Base-by-base conservation (phyloP, 108 stramenopile species). In the Stephanodiscus minutulus region DNA sequence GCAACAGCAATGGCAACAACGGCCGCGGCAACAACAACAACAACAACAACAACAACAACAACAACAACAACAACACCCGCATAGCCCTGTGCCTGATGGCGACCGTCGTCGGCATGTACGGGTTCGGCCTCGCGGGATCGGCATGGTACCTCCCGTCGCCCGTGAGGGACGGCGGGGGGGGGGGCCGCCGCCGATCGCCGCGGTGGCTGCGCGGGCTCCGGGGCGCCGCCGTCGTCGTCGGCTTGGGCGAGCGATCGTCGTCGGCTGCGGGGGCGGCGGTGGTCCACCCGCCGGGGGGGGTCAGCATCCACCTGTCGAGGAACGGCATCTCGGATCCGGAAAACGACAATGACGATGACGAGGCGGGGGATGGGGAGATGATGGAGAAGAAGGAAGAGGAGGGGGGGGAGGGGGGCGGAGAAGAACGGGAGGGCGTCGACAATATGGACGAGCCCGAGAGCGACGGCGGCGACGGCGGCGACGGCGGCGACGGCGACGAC, bases 81-180 rank as follows among this genome's bases (percentile, higher is more conserved):
- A 70, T 77, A n/a, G 76, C 68, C 7, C 56, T 77, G 2, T 13
- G 29, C 4, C 44, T 78, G 39, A 78, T 78, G 8, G 70, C 59
- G 9, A 18, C 15, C 49, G 59, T 78, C 31, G 61, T 78, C 7
- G 18, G 35, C 44, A 50, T 78, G 35, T 78, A 78, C 65, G 54
- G 64, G 17, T 52, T 78, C 58, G 77, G 65, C 17, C 48, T 78
- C 7, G 47, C 62, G 4, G 77, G 64, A 20, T 66, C 77, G 7
- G 52, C 71, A 13, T 78, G 65, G 70, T 64, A 78, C 57, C 77
- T 78, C 8, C 77, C 77, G 41, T 54, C 63, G 41, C 77, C 77
- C 4, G 71, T 44, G 3, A 41, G 10, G 39, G 10, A n/a, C n/a
- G n/a, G n/a, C n/a, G 39, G 8, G 10, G 39, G 5, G 67, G 61